Base-by-base conservation (phyloP, 2,329 filamentous ascomycete genomes). In the Fusarium begoniae region DNA sequence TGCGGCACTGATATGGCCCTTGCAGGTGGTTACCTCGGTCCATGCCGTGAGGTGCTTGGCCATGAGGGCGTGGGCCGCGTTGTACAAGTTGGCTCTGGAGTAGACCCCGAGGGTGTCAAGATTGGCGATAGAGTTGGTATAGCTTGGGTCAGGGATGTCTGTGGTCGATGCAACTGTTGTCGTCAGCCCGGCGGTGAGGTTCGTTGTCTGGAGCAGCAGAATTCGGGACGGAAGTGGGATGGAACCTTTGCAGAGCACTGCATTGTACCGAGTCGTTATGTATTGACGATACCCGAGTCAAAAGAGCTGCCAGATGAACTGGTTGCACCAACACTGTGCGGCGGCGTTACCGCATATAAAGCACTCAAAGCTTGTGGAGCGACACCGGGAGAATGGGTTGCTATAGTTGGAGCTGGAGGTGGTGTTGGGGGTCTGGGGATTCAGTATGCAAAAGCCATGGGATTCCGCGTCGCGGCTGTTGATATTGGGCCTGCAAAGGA, bases 291-390 rank as follows among this genome's bases (percentile, higher is more conserved):
- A 1, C 73, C 82, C 0, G 79, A 80, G 6, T 75, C 66, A 20
- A 51, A 82, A 10, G 28, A 28, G 2, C 10, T 74, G 1, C 63
- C 76, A 0, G 83, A 85, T 50, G 82, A 84, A 53, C 51, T 77
- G 9, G 75, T 85, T 0, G 84, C 83, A 5, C 84, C 84, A 0
- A 79, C 85, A 12, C 67, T 86, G 38, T 86, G 84, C 60, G 84
- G 80, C 1, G 84, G 84, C 1, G 83, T 85, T 2, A 85, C 84
- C 2, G 84, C 83, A 2, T 86, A 85, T 68, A 83, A 83, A 71
- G 83, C 82, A 0, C 57, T 85, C 54, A 84, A 84, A 70, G 68
- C 66, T 2, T 80, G 79, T 38, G 74, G 63, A 8, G 67, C 79
- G 9, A 73, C 66, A 0, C 81, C 81, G 0, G 83, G 84, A 6